These are phyloP conservation scores for Ramularia endophylla DNA, from an alignment of 2,329 filamentous ascomycete species.

Conservation along the genomic window DNA sequence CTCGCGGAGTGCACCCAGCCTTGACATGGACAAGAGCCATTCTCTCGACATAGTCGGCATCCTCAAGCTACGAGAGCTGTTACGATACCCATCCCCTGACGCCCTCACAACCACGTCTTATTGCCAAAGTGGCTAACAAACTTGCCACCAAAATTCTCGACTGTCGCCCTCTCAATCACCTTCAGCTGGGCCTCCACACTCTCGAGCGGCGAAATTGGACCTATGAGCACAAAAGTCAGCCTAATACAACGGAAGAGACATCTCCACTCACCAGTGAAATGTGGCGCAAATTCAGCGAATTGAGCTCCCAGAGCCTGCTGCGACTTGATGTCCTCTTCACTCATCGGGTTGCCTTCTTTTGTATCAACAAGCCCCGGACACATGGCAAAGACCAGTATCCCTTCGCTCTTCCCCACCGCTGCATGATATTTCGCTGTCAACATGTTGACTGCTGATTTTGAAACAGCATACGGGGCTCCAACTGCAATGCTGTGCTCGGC, in stretches of 20 bases:
- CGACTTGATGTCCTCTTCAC: slow-evolving; percentile 21
- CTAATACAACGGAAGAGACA: no score
- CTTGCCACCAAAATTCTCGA: slow-evolving; percentile 43
- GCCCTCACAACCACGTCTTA: slow-evolving; percentile 31
- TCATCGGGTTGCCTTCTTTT: slow-evolving; percentile 13
- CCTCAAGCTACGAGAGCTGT: no score
- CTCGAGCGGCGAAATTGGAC: slow-evolving; percentile 22
- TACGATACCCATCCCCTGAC: background rate
- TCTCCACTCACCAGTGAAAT: slow-evolving; percentile 20
- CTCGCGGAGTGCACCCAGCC: no score
- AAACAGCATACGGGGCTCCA: slow-evolving; percentile 20
- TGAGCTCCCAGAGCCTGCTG: slow-evolving; percentile 28
- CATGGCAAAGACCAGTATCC: slow-evolving; percentile 24
- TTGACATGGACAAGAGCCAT: no score
- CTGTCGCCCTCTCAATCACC: slow-evolving; percentile 34
- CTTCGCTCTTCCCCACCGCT: slow-evolving; percentile 19
- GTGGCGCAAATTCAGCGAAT: slow-evolving; percentile 30
- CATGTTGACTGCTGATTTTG: slow-evolving; percentile 25
- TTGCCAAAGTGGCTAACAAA: slow-evolving; percentile 52
- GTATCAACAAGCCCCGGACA: slow-evolving; percentile 27
- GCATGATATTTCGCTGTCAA: slow-evolving; percentile 26
- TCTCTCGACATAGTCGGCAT: no score
- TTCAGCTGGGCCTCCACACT: slow-evolving; percentile 27
- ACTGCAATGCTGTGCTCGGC: slow-evolving; percentile 15
- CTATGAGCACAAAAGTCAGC: no score